phyloP scores from a whole-genome alignment of 495 filamentous ascomycete genomes.

The Bathelium albidoporum region DNA sequence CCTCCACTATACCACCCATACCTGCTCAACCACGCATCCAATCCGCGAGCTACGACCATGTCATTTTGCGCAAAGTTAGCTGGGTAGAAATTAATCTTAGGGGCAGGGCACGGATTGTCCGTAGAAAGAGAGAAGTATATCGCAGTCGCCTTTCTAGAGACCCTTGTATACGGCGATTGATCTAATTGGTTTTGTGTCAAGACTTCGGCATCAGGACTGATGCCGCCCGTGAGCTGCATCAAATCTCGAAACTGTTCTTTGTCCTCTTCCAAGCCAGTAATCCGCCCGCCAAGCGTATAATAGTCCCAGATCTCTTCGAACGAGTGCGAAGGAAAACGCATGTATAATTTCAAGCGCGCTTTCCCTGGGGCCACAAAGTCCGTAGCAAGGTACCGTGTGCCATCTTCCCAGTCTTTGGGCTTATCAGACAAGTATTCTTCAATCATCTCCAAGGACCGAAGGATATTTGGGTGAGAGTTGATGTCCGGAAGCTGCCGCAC shows the following conservation, averaged over 20 bases:
- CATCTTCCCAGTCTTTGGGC: not conserved
- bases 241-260: not conserved
- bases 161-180: not conserved
- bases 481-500: not conserved
- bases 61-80: not conserved
- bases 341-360: not conserved
- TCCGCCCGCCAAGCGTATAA: not conserved
- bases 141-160: not conserved
- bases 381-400: not conserved
- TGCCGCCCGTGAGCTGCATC: not conserved
- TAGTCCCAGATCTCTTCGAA: not conserved
- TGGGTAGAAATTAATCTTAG: not conserved
- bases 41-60: not conserved
- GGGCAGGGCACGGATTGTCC: not conserved
- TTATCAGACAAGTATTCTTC: not conserved
- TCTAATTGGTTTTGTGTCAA: not conserved
- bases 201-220: not conserved
- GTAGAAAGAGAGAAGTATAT: not conserved
- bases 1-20: not conserved
- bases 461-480: not conserved
- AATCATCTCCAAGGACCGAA: not conserved
- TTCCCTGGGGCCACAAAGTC: not conserved
- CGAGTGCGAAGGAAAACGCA: not conserved
- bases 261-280: not conserved
- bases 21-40: not conserved